Evolutionary conservation across 225 moss, liverwort and hornwort genomes (phyloP).

Genomic region (Polytrichum formosum): DNA sequence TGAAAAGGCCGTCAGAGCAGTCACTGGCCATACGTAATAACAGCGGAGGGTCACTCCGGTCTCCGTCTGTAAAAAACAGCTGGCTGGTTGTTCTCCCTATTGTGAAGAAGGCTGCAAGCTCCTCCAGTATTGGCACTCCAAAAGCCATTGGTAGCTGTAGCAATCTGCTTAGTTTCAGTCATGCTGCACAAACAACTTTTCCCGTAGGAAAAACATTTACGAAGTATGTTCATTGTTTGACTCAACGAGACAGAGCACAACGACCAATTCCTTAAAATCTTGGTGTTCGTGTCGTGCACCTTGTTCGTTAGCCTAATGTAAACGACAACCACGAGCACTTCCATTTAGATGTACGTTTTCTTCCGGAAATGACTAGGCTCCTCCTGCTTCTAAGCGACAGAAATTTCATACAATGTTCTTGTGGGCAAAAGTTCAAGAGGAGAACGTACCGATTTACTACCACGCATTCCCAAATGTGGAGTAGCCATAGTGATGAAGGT

Average conservation of each 20-base stretch:
- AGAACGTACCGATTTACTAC: conserved; percentile 72
- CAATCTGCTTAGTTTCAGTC: conserved; percentile 38
- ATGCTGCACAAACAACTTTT: conserved; percentile 17
- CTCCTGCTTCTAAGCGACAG: no score
- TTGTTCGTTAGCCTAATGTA: no score
- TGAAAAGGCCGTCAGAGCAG: conserved; percentile 68
- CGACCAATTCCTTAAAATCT: no score
- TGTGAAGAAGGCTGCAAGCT: conserved; percentile 71
- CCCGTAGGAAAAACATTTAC: background rate
- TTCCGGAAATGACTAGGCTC: no score
- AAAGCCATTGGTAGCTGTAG: conserved; percentile 86
- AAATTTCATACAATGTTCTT: no score
- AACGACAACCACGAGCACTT: no score
- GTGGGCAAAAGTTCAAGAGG: background rate
- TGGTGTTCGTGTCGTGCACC: no score
- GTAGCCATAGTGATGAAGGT: conserved; percentile 81
- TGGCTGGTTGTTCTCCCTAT: conserved; percentile 73
- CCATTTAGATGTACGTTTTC: no score
- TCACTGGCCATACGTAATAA: conserved; percentile 79
- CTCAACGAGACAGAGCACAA: no score
- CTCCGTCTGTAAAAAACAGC: conserved; percentile 90
- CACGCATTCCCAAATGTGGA: conserved; percentile 86
- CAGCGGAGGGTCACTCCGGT: conserved; percentile 66
- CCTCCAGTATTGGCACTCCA: conserved; percentile 77
- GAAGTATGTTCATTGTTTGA: no score